Percentiles rank a stretch among this genome's conserved stretches.
Evolutionary conservation across 108 stramenopile species (phyloP).

Genomic region (Cyclotella kingstonii): DNA sequence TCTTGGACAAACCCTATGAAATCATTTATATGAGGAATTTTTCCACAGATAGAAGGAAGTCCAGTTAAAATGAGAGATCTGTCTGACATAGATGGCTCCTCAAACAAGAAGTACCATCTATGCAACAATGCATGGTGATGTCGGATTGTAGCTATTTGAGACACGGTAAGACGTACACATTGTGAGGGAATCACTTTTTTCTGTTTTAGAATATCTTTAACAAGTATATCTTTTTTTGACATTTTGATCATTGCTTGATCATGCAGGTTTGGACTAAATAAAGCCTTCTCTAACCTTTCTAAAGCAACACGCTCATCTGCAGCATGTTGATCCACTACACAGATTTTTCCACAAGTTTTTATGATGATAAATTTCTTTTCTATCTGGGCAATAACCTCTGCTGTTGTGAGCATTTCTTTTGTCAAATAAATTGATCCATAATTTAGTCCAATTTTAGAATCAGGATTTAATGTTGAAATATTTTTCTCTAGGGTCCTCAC

Average conservation of each 20-base stretch:
- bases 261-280: conserved; percentile 18
- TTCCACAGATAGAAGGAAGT: conserved; percentile 37
- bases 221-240: conserved; percentile 23
- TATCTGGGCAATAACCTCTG: conserved; percentile 47
- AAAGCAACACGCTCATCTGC: conserved; percentile 48
- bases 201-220: conserved; percentile 21
- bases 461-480: conserved; percentile 12
- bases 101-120: conserved; percentile 42
- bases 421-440: conserved; percentile 25
- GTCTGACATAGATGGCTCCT: conserved; percentile 7
- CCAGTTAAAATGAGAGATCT: conserved; percentile 27
- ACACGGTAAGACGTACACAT: conserved; percentile 8
- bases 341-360: conserved; percentile 36
- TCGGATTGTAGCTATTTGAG: conserved; percentile 15
- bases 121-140: conserved; percentile 23
- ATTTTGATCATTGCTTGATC: conserved; percentile 16
- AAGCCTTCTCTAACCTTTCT: conserved; percentile 36
- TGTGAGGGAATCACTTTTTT: conserved; percentile 22
- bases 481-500: conserved; percentile 17
- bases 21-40: conserved; percentile 25
- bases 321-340: conserved; percentile 51
- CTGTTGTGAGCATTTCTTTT: conserved; percentile 41
- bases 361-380: conserved; percentile 46
- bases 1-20: conserved; percentile 37
- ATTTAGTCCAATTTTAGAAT: conserved; percentile 1